phyloP scores from a whole-genome alignment of 192 early-diverging fungal species.

The Coemansia sp. region DNA sequence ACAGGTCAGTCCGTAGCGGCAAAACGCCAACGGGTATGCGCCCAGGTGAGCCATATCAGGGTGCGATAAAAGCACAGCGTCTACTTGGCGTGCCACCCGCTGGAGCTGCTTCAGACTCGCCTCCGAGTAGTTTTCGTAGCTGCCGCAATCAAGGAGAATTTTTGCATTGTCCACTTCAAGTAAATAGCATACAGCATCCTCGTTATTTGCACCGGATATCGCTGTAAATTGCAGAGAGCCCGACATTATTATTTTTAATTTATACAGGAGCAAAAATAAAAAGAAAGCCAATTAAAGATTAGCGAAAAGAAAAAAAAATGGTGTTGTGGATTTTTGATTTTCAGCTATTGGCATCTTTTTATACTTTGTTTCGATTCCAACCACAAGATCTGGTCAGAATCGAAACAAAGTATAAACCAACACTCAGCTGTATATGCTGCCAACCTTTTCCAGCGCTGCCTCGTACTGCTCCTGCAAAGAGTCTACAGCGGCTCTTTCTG shows the following conservation, averaged over 20 bases:
- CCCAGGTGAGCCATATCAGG: conserved; percentile 86
- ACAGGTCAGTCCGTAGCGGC: conserved; percentile 78
- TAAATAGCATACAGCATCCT: conserved; percentile 87
- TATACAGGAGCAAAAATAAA: conserved; percentile 3
- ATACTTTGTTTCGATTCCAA: no score
- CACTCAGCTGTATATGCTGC: conserved; percentile 18
- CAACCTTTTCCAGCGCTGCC: conserved; percentile 29
- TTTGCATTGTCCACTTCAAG: conserved; percentile 92
- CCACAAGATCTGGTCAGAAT: neutral
- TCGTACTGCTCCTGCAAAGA: conserved; percentile 34
- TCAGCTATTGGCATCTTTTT: no score
- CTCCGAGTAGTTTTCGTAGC: conserved; percentile 74
- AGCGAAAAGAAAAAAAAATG: conserved; percentile 2
- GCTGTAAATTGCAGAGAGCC: conserved; percentile 78
- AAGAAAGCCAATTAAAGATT: neutral
- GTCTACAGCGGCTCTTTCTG: conserved; percentile 49
- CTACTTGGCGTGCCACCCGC: conserved; percentile 84
- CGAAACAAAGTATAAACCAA: neutral
- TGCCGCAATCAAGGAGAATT: conserved; percentile 94
- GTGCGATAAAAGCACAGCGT: conserved; percentile 88
- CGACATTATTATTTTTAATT: conserved; percentile 31
- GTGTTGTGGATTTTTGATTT: neutral
- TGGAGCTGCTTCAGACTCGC: conserved; percentile 66
- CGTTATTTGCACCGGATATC: conserved; percentile 81
- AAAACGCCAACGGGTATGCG: conserved; percentile 77